These are phyloP conservation scores for Rosa lucieae DNA, from an alignment of 306 rosid species.

Conservation along the genomic window DNA sequence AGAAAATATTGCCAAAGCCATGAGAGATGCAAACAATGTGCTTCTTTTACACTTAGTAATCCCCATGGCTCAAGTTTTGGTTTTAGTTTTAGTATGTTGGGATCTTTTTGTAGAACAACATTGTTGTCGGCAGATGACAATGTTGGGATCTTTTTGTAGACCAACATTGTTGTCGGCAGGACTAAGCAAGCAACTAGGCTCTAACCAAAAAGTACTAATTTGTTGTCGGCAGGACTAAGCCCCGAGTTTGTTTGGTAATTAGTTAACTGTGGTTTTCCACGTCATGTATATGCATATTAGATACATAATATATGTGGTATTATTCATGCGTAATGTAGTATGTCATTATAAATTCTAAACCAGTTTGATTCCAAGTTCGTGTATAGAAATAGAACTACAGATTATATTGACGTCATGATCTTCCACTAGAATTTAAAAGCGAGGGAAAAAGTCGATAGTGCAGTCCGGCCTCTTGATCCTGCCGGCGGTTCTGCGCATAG, in stretches of 20 bases:
- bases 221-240: background rate
- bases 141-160: too few species aligned
- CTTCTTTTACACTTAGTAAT: background rate
- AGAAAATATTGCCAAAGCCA: constrained; percentile 11
- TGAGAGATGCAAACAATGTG: background rate
- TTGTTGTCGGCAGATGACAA: too few species aligned
- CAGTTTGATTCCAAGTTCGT: background rate
- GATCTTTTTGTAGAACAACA: too few species aligned
- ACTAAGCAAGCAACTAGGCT: background rate
- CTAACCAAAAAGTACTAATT: background rate
- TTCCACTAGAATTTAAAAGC: background rate
- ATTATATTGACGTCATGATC: background rate
- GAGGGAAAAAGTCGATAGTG: background rate
- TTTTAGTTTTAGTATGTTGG: background rate
- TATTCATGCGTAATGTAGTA: constrained; percentile 1
- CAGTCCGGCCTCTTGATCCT: background rate
- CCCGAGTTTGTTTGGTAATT: background rate
- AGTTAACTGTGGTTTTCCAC: background rate
- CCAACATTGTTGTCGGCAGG: too few species aligned
- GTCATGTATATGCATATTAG: background rate
- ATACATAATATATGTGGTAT: background rate
- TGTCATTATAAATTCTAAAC: background rate
- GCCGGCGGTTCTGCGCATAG: background rate
- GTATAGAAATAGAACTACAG: background rate
- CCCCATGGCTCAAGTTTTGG: constrained; percentile 4